Evolutionary conservation across 2,329 filamentous ascomycete species (phyloP).

Genomic region (Drechmeria coniospora): DNA sequence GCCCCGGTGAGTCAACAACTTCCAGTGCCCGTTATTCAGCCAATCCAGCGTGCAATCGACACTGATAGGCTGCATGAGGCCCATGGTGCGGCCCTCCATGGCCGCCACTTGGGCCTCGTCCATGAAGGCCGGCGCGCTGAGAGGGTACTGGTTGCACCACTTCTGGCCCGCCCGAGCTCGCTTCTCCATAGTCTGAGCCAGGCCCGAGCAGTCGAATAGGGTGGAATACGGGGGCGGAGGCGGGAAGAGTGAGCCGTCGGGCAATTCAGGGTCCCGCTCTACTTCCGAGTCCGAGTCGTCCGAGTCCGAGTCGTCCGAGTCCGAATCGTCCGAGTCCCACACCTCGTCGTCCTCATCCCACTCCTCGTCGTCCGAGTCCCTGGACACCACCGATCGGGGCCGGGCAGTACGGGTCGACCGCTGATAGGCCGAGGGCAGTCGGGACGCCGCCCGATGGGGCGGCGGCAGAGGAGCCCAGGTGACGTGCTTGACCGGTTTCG

Average conservation of each 20-base stretch:
- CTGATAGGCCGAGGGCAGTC: no score
- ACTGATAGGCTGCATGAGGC: conserved; percentile 33
- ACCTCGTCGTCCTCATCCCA: no score
- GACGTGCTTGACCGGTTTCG: no score
- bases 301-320: conserved; percentile 6
- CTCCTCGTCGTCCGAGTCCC: no score
- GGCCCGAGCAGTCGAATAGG: conserved; percentile 47
- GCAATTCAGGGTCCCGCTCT: no score
- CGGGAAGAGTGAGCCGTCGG: no score
- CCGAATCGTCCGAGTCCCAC: no score
- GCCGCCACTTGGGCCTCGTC: conserved; percentile 29
- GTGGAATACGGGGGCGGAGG: conserved; percentile 54
- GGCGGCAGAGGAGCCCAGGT: no score
- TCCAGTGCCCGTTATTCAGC: conserved; percentile 36
- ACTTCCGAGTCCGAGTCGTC: conserved; percentile 36
- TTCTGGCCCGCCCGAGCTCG: conserved; percentile 48
- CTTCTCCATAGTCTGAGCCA: conserved; percentile 51
- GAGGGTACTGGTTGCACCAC: conserved; percentile 49
- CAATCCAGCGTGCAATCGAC: conserved; percentile 32
- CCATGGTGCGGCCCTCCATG: conserved; percentile 35
- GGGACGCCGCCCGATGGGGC: no score
- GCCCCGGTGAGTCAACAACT: conserved; percentile 21
- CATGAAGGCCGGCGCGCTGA: conserved; percentile 37
- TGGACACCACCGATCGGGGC: no score
- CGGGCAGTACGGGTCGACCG: no score